Conservation (phyloP, 176 grass and related monocot genomes). For the Musa beccarii region DNA sequence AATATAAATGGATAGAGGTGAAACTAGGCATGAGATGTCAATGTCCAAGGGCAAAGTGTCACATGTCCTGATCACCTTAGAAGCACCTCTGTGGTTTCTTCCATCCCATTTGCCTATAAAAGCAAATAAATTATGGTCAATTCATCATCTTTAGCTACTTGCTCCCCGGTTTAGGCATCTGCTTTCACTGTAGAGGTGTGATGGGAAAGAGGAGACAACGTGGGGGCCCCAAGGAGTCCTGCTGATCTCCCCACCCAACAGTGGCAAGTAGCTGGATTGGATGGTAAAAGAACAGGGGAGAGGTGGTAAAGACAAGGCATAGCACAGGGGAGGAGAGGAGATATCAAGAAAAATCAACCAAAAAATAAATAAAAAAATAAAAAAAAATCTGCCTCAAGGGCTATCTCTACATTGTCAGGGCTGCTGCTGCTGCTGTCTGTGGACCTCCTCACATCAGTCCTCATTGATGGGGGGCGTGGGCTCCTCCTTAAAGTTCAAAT, state of each 20-base stretch:
- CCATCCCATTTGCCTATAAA: constrained; percentile 9
- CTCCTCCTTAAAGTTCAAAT: constrained; percentile 1
- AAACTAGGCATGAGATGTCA: constrained; percentile 7
- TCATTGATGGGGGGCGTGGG: background rate
- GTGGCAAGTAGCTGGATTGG: background rate
- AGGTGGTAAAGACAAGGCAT: background rate
- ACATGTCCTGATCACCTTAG: background rate
- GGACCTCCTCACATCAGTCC: constrained; percentile 3
- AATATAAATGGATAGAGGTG: background rate
- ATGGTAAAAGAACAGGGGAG: background rate
- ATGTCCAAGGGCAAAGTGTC: background rate
- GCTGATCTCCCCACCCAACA: constrained; percentile 3
- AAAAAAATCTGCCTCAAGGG: background rate
- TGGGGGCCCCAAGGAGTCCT: background rate
- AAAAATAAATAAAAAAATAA: background rate
- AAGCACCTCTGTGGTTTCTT: background rate
- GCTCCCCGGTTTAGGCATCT: background rate
- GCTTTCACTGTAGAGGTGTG: background rate
- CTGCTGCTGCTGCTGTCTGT: background rate
- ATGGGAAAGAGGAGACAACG: constrained; percentile 8
- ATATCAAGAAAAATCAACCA: background rate
- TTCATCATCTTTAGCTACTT: background rate
- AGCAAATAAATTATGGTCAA: background rate
- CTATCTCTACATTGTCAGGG: constrained; percentile 6
- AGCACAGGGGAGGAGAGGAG: background rate